Conservation (phyloP, 345 rosid genomes). For the Eucalyptus lansdowneana region DNA sequence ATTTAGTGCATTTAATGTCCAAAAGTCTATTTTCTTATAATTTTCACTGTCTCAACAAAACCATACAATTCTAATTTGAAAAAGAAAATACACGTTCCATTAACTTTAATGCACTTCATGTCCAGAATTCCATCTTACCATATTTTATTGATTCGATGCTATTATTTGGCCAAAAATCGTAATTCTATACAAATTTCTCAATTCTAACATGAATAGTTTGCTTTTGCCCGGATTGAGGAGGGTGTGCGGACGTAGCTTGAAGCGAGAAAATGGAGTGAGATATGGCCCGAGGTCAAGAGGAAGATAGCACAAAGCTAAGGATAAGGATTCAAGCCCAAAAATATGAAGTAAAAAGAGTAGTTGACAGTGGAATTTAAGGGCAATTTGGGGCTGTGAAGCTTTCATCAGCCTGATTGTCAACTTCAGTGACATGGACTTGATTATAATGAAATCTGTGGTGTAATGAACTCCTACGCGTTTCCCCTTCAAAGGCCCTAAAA, state of each 20-base stretch:
- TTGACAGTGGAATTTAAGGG: background rate
- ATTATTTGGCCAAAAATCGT: background rate
- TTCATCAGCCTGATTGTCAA: background rate
- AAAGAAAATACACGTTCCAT: background rate
- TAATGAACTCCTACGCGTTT: background rate
- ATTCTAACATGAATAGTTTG: background rate
- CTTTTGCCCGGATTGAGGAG: background rate
- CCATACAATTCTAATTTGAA: background rate
- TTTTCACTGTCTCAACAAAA: background rate
- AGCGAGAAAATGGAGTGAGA: background rate
- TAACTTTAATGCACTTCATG: background rate
- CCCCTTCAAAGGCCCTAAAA: background rate
- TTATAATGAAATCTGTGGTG: background rate
- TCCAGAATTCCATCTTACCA: background rate
- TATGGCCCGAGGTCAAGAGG: too few species aligned
- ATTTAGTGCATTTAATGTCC: background rate
- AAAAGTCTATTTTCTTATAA: background rate
- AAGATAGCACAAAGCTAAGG: too few species aligned
- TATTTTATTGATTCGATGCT: background rate
- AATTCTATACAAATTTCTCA: background rate
- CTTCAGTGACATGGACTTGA: background rate
- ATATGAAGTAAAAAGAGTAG: background rate
- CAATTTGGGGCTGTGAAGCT: background rate
- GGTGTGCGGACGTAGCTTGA: fast-evolving
- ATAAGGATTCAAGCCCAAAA: too few species aligned